Evolutionary conservation across 2,329 filamentous ascomycete species (phyloP), one percentile per base, ranked within the genome.

Genomic region (Curvularia spicifera): DNA sequence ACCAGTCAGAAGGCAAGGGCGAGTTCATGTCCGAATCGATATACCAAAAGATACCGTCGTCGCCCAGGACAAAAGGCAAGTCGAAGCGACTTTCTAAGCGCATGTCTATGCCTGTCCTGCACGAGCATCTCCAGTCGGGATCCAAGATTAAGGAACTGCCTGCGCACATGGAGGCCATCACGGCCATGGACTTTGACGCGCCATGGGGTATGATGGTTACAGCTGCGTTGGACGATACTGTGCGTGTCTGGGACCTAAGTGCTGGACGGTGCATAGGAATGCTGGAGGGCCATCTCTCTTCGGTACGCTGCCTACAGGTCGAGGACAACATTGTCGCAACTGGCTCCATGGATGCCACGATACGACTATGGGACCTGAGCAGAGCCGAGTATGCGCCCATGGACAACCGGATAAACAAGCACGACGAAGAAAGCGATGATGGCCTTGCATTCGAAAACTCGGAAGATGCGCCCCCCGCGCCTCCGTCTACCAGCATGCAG

Each of bases 11-110:
- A 68, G 81, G 79, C 55, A 61, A 69, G 45, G 61, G 71, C 43
- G 85, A 85, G 0, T 99, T 98, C 81, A 98, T 98, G 95, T 97
- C 95, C 3, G 92, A 97, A 76, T 97, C 93, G 12, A 91, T 99
- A 67, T 99, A 98, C 76, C 91, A 96, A 67, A 97, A 97, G 78
- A 81, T 99, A 8, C 91, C 93, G 0, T 72, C 74, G 6, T 81
- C 84, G 33, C 56, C 56, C 33, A 55, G 45, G 7, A 84, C 82
- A 24, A 80, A 83, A 64, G 79, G 83, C 64, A 81, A 82, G 52
- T 84, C 51, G 4, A 60, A 87, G 74, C 76, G 71, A 73, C 85
- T 84, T 39, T 84, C 85, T 60, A 84, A 89, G 55, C 85, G 89
- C 61, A 92, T 91, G 77, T 96, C 93, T 0, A 96, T 96, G 90